These are phyloP conservation scores for Anethum foeniculum DNA, from an alignment of 140 eudicot species.

Conservation along the genomic window DNA sequence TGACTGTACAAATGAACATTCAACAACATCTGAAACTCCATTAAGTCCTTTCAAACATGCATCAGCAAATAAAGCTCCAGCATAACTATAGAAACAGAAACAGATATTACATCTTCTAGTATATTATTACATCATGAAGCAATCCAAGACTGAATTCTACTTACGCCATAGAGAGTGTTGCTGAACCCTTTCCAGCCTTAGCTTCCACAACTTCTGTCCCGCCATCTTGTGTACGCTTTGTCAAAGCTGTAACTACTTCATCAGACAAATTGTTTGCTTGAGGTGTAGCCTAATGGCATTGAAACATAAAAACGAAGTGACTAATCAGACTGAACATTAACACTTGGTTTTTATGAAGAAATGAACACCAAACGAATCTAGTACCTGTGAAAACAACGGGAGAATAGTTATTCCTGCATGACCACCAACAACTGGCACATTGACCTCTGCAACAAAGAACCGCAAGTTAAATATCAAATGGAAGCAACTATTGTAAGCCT, in stretches of 20 bases:
- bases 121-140: neutral
- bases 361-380: neutral
- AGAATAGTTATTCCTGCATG: slow-evolving; percentile 97
- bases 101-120: neutral
- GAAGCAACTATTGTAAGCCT: neutral
- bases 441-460: slow-evolving; percentile 46
- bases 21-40: slow-evolving; percentile 96
- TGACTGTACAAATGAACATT: slow-evolving; percentile 88
- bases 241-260: slow-evolving; percentile 56
- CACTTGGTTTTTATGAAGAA: neutral
- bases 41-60: slow-evolving; percentile 97
- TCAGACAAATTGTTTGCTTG: slow-evolving; percentile 46
- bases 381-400: slow-evolving; percentile 93
- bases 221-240: slow-evolving; percentile 95
- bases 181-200: slow-evolving; percentile 99
- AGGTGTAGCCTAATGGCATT: slow-evolving; percentile 61
- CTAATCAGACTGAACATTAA: neutral
- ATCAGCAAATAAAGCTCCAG: slow-evolving; percentile 96
- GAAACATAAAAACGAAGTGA: neutral
- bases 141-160: slow-evolving; percentile 15
- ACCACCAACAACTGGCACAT: slow-evolving; percentile 95
- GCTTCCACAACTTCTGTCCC: slow-evolving; percentile 99
- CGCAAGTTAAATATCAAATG: neutral
- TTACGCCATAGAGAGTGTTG: slow-evolving; percentile 99
- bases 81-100: slow-evolving; percentile 49